A percentile compares a stretch with the other conserved stretches of the same genome.
Conservation (phyloP, 164 flowering plant genomes). For the Annona squamosa region DNA sequence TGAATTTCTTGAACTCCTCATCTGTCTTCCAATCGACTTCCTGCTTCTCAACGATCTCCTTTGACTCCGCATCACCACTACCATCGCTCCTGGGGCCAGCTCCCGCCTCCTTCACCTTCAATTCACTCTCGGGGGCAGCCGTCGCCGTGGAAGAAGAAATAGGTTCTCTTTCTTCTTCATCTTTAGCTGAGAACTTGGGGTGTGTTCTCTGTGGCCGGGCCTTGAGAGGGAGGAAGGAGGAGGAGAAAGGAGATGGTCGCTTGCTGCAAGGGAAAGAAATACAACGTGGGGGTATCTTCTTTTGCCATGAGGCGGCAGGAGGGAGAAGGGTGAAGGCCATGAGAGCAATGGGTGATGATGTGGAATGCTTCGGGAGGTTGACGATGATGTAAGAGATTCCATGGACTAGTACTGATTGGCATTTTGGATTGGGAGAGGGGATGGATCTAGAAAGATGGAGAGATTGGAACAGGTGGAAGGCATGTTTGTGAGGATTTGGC, state of each 20-base stretch:
- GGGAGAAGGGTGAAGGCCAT: constrained; percentile 4
- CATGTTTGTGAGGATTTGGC: not conserved
- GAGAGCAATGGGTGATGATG: not conserved
- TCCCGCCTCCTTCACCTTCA: not conserved
- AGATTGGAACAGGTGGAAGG: constrained; percentile 1
- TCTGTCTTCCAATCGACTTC: constrained; percentile 87
- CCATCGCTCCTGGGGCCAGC: not conserved
- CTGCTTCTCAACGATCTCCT: constrained; percentile 34
- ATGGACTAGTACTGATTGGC: not conserved
- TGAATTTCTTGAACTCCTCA: constrained; percentile 91
- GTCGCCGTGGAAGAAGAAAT: constrained; percentile 9
- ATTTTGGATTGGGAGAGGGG: not conserved
- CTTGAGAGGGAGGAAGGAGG: not conserved
- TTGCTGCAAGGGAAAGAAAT: constrained; percentile 1
- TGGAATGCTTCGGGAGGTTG: not conserved
- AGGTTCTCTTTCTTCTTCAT: constrained; percentile 8
- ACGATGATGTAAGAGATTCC: not conserved
- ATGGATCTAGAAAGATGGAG: constrained; percentile 11
- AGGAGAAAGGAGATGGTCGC: not conserved
- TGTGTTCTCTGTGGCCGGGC: not conserved
- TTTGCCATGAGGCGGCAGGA: not conserved
- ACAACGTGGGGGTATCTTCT: not conserved
- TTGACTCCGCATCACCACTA: constrained; percentile 6
- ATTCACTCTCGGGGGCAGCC: not conserved
- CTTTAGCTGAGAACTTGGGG: constrained; percentile 1